Conservation (phyloP, 768 basidiomycete genomes). For the Jaapia argillacea region DNA sequence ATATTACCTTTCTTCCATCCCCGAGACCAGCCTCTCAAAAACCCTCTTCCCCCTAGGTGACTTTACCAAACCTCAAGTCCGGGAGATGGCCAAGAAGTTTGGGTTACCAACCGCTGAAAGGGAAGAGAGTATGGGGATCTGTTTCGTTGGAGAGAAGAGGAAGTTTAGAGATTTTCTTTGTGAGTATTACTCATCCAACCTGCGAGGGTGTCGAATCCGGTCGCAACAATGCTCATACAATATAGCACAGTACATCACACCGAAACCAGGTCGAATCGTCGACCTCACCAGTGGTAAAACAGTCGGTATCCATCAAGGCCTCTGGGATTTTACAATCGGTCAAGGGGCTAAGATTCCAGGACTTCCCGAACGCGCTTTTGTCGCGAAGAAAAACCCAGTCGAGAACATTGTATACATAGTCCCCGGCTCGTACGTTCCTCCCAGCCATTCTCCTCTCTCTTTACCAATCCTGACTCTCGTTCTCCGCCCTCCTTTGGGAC, state of each 20-base stretch:
- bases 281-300: slow-evolving; percentile 41
- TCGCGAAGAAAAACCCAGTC: slow-evolving; percentile 55
- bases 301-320: slow-evolving; percentile 56
- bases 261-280: slow-evolving; percentile 62
- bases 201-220: neutral
- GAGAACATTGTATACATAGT: slow-evolving; percentile 70
- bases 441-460: neutral
- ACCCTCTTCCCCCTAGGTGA: slow-evolving; percentile 72
- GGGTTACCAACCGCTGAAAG: slow-evolving; percentile 63
- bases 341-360: slow-evolving; percentile 66
- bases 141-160: slow-evolving; percentile 81
- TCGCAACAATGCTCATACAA: neutral
- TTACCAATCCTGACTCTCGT: neutral
- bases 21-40: slow-evolving; percentile 51
- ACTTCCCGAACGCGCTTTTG: slow-evolving; percentile 52
- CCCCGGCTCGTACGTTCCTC: slow-evolving; percentile 47
- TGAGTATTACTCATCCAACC: slow-evolving; percentile 19
- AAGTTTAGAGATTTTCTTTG: slow-evolving; percentile 68
- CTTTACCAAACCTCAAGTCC: slow-evolving; percentile 61
- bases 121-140: slow-evolving; percentile 88
- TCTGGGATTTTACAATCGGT: slow-evolving; percentile 84
- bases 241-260: slow-evolving; percentile 67
- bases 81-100: slow-evolving; percentile 54
- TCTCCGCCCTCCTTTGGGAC: no score
- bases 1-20: slow-evolving; percentile 78